These are phyloP conservation scores for Oryza glaberrima DNA, from an alignment of 176 grass and related monocot genomes.

Conservation along the genomic window DNA sequence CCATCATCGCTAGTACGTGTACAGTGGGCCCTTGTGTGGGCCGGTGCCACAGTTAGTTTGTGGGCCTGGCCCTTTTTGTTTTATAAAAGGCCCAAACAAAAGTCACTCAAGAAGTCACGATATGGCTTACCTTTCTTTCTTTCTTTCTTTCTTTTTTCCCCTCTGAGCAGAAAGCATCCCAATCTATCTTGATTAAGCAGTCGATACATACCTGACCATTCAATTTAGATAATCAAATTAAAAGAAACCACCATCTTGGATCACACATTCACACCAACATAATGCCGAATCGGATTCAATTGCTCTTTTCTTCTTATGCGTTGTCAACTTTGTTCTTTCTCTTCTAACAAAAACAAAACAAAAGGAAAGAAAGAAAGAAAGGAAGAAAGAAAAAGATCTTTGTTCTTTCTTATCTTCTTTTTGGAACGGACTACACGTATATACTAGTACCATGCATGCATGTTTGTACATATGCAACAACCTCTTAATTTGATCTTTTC, in stretches of 20 bases:
- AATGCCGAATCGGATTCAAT: slow-evolving; percentile 3
- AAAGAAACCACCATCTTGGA: background rate
- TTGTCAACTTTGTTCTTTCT: background rate
- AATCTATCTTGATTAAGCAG: too few relatives aligned
- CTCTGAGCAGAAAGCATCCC: too few relatives aligned
- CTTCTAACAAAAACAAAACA: background rate
- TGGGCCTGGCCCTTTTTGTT: too few relatives aligned
- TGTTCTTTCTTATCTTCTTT: background rate
- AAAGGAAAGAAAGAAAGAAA: background rate
- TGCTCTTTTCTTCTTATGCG: background rate
- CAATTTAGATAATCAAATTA: background rate
- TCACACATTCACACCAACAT: background rate
- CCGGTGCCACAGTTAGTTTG: too few relatives aligned
- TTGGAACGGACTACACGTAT: background rate
- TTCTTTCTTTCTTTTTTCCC: too few relatives aligned
- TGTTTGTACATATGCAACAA: background rate
- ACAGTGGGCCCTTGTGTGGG: too few relatives aligned
- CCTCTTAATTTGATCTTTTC: background rate
- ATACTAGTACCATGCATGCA: background rate
- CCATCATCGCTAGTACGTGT: too few relatives aligned
- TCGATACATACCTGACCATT: background rate
- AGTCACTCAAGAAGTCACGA: too few relatives aligned
- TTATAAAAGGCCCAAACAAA: too few relatives aligned
- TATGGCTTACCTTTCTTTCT: too few relatives aligned
- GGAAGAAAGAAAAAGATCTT: too few relatives aligned